Evolutionary conservation across 2,329 filamentous ascomycete species (phyloP), one percentile per base, ranked within the genome.

Genomic region (Bretziella fagacearum): DNA sequence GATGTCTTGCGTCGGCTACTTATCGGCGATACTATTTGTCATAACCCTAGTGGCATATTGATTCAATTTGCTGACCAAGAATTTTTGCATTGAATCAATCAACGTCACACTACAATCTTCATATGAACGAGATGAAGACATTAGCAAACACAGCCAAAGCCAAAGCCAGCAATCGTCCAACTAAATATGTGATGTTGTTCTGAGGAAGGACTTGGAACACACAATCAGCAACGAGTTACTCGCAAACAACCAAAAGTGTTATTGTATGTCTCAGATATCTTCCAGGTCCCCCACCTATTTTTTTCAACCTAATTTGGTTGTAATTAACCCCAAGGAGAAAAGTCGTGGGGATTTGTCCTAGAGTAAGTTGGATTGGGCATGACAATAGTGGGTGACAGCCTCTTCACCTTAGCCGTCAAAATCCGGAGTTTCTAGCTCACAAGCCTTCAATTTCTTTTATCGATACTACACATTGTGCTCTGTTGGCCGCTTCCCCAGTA

Each of bases 321-420:
- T 23, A 44, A 32, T 32, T 46, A 49, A 46, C 47, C 47, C 47
- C 33, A 49, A 49, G 42, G 25, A 40, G 29, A 36, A 46, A 42
- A 42, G 22, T 42, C 37, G 36, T 30, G 23, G 18, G n/a, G 18
- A 39, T 20, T 39, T 22, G 17, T 18, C 35, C 13, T 22, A 33
- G 17, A 5, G 11, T 13, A 18, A 10, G n/a, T n/a, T n/a, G 35
- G 3, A 39, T 17, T 39, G 35, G 35, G 35, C 23, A 22, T 36
- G 33, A 13, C 15, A 39, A 39, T 39, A 47, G 17, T 18, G 23
- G 30, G 20, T 22, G 30, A 32, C 42, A 49, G 42, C 48, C 48
- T 50, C 48, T 50, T 46, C 29, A 43, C 29, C 35, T 22, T 8
- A 22, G 23, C 17, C 18, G n/a, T 39, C 35, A 25, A 22, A 6